Evolutionary conservation across 1,284 basidiomycete genomes (phyloP).

Genomic region (Sanguinoderma infundibulare): DNA sequence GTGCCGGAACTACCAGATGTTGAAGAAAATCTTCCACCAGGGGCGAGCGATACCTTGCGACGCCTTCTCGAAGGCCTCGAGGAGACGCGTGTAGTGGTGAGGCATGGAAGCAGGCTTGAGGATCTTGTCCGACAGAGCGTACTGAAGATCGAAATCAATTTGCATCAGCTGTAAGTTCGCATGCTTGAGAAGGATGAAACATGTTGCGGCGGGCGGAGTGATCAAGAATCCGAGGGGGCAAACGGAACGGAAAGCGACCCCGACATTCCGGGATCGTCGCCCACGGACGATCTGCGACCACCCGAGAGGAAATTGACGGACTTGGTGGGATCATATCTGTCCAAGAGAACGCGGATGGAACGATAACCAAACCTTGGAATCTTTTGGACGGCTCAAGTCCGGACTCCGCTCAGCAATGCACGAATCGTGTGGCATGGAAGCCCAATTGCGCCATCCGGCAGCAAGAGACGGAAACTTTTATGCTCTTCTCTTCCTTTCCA

Average conservation of each 20-base stretch:
- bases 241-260: too few species aligned
- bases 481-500: neutral
- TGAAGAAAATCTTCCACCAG: slow-evolving; percentile 82
- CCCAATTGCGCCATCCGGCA: neutral
- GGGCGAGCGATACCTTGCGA: slow-evolving; percentile 73
- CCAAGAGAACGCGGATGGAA: too few species aligned
- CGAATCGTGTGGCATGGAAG: neutral
- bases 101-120: slow-evolving; percentile 72
- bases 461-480: neutral
- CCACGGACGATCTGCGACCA: too few species aligned
- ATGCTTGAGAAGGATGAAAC: neutral
- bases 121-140: slow-evolving; percentile 63
- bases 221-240: neutral
- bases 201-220: neutral
- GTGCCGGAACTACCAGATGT: slow-evolving; percentile 59
- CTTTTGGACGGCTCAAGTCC: neutral
- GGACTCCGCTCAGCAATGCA: neutral
- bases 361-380: neutral
- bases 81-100: slow-evolving; percentile 68
- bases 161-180: neutral
- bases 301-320: too few species aligned
- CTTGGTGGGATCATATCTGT: too few species aligned
- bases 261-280: too few species aligned
- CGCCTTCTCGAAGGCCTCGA: slow-evolving; percentile 74
- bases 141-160: slow-evolving; percentile 48